Evolutionary conservation across 495 filamentous ascomycete species (phyloP).

Genomic region (Trichoderma virens): DNA sequence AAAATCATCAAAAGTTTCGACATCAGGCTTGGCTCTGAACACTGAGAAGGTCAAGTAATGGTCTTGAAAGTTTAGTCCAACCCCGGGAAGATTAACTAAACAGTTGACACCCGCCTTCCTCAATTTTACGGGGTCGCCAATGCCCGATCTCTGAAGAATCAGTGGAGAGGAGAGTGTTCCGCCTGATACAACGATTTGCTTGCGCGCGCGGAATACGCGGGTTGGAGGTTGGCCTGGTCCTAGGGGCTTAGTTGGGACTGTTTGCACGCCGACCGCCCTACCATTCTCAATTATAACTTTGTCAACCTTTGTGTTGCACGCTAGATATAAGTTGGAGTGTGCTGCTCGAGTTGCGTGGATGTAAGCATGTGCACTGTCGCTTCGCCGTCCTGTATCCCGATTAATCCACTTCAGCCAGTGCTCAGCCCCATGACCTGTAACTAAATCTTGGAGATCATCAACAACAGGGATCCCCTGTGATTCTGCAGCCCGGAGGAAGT

Average conservation of each 20-base stretch:
- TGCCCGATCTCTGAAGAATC: slow-evolving; percentile 68
- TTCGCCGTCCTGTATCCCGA: slow-evolving; percentile 58
- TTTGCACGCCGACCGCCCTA: slow-evolving; percentile 54
- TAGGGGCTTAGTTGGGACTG: slow-evolving; percentile 37
- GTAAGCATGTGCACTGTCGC: slow-evolving; percentile 70
- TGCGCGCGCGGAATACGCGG: slow-evolving; percentile 60
- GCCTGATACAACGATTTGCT: slow-evolving; percentile 70
- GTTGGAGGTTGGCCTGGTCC: slow-evolving; percentile 34
- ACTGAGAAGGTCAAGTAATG: slow-evolving; percentile 76
- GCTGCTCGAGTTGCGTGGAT: slow-evolving; percentile 60
- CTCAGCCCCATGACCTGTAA: slow-evolving; percentile 52
- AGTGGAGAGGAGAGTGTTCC: slow-evolving; percentile 74
- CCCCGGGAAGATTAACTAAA: slow-evolving; percentile 69
- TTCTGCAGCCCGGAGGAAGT: slow-evolving; percentile 73
- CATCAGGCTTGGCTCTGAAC: slow-evolving; percentile 68
- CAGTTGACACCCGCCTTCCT: slow-evolving; percentile 61
- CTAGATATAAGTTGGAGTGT: slow-evolving; percentile 64
- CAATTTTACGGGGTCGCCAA: slow-evolving; percentile 67
- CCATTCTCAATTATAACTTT: slow-evolving; percentile 70
- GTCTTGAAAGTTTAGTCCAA: slow-evolving; percentile 79
- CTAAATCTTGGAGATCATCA: slow-evolving; percentile 63
- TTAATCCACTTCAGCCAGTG: slow-evolving; percentile 66
- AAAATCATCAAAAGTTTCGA: slow-evolving; percentile 77
- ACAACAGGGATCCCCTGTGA: slow-evolving; percentile 66
- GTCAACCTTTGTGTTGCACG: slow-evolving; percentile 76